Conservation (phyloP, 2,329 filamentous ascomycete genomes). For the Colletotrichum destructivum region DNA sequence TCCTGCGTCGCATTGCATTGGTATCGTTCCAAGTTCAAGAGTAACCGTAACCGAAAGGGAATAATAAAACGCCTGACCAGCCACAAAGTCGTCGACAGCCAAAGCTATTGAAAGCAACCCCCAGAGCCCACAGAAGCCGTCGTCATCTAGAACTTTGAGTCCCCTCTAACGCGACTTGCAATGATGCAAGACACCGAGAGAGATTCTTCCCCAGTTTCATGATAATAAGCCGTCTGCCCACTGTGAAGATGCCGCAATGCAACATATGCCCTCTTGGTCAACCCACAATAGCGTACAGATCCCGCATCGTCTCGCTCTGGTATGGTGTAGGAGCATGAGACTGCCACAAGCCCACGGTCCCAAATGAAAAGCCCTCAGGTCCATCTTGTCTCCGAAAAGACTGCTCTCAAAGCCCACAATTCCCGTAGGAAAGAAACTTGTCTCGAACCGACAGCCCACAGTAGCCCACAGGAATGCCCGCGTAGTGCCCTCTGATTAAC, state of each 20-base stretch:
- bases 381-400: constrained; percentile 63
- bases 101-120: constrained; percentile 38
- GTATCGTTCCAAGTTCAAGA: constrained; percentile 39
- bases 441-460: constrained; percentile 72
- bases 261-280: constrained; percentile 51
- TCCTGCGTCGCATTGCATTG: constrained; percentile 37
- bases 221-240: constrained; percentile 45
- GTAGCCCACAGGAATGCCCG: constrained; percentile 64
- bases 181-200: constrained; percentile 44
- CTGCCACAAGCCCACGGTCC: constrained; percentile 52
- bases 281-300: constrained; percentile 43
- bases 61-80: constrained; percentile 41
- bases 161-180: constrained; percentile 48
- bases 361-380: constrained; percentile 68
- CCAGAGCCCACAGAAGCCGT: constrained; percentile 50
- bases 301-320: constrained; percentile 30
- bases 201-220: constrained; percentile 52
- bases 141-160: constrained; percentile 50
- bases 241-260: constrained; percentile 43
- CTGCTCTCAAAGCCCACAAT: constrained; percentile 69
- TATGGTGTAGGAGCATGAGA: constrained; percentile 25
- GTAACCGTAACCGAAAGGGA: constrained; percentile 38
- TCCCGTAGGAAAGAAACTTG: constrained; percentile 52
- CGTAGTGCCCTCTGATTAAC: constrained; percentile 61
- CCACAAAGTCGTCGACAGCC: constrained; percentile 19